Percentiles rank a stretch among this genome's conserved stretches.
These are phyloP conservation scores for Mucor plumbeus DNA, from an alignment of 371 early-diverging fungal species.

Conservation along the genomic window DNA sequence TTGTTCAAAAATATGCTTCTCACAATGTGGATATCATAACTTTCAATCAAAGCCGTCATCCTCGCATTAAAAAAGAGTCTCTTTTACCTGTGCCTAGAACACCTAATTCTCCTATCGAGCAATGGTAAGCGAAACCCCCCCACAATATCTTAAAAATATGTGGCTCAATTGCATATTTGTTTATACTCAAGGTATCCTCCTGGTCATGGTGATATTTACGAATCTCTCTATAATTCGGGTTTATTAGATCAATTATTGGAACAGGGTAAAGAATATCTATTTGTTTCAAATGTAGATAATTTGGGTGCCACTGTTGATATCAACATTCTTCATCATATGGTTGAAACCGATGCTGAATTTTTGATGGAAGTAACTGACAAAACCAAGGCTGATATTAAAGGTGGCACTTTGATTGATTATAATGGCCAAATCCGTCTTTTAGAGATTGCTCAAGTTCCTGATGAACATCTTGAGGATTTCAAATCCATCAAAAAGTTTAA, in stretches of 20 bases:
- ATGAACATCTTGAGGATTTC: slow-evolving; percentile 97
- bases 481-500: slow-evolving; percentile 99
- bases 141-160: background rate
- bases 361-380: slow-evolving; percentile 99
- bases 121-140: no score
- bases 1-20: slow-evolving; percentile 95
- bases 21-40: slow-evolving; percentile 93
- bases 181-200: slow-evolving; percentile 90
- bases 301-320: slow-evolving; percentile 98
- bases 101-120: slow-evolving; percentile 58
- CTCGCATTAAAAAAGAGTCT: slow-evolving; percentile 96
- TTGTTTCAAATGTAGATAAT: slow-evolving; percentile 99
- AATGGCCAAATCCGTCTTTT: slow-evolving; percentile 94
- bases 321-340: slow-evolving; percentile 92
- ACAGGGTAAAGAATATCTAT: slow-evolving; percentile 99
- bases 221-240: slow-evolving; percentile 92
- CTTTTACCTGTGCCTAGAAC: slow-evolving; percentile 86
- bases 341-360: slow-evolving; percentile 90
- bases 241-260: slow-evolving; percentile 93
- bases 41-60: slow-evolving; percentile 98
- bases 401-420: slow-evolving; percentile 99
- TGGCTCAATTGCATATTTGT: background rate
- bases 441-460: slow-evolving; percentile 99
- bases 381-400: slow-evolving; percentile 99
- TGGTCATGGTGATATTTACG: slow-evolving; percentile 99